These are phyloP conservation scores for Microcos paniculata DNA, from an alignment of 345 rosid species.

Conservation along the genomic window DNA sequence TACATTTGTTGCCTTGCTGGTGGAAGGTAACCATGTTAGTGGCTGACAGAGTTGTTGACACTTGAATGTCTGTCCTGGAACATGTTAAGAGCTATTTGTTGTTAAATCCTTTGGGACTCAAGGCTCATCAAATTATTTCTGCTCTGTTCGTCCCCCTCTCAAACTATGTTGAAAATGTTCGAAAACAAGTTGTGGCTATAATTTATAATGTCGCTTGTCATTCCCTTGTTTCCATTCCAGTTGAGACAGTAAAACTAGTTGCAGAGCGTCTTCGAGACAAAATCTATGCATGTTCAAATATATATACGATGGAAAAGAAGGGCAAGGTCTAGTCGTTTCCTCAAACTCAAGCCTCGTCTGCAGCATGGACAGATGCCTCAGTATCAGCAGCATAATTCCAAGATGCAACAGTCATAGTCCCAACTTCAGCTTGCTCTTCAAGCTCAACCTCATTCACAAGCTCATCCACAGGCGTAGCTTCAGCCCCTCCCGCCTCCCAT, in stretches of 20 bases:
- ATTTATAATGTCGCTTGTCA: conserved; percentile 78
- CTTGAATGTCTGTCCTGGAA: conserved; percentile 83
- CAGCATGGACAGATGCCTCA: too few relatives aligned
- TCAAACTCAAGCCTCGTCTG: too few relatives aligned
- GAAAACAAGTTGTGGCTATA: conserved; percentile 92
- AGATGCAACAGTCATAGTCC: too few relatives aligned
- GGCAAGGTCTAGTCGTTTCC: too few relatives aligned
- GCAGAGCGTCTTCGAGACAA: conserved; percentile 95
- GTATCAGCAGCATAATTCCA: too few relatives aligned
- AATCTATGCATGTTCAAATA: conserved; percentile 76
- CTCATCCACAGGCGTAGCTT: too few relatives aligned
- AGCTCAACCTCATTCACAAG: too few relatives aligned
- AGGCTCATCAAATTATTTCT: conserved; percentile 77
- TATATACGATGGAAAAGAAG: too few relatives aligned
- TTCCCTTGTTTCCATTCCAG: conserved; percentile 60
- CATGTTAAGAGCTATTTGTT: conserved; percentile 81
- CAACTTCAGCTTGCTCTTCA: too few relatives aligned
- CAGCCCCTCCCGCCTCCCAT: neutral
- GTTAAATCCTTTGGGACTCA: conserved; percentile 64
- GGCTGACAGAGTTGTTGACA: conserved; percentile 84
- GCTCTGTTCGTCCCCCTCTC: conserved; percentile 90
- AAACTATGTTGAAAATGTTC: conserved; percentile 95
- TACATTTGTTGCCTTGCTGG: too few relatives aligned
- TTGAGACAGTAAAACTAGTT: conserved; percentile 71
- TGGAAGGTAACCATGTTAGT: too few relatives aligned